Percentiles rank a stretch among this genome's conserved stretches.
These are phyloP conservation scores for Candida anglica DNA, from an alignment of 805 yeast species.

Conservation along the genomic window DNA sequence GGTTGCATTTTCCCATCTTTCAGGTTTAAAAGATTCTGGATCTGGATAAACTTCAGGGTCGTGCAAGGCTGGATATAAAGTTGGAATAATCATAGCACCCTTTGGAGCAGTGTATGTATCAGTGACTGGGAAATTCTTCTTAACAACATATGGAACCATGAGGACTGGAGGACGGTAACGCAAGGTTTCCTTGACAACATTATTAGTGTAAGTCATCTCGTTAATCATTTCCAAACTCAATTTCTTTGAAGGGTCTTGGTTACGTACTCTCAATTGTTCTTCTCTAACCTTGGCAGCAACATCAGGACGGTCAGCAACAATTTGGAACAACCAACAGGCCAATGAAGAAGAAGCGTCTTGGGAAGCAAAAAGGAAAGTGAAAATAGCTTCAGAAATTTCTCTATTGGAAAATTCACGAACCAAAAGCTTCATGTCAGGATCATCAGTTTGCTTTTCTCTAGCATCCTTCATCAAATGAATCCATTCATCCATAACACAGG, in stretches of 20 bases:
- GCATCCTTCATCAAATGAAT: constrained; percentile 79
- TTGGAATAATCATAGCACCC: constrained; percentile 96
- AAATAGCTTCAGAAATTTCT: constrained; percentile 94
- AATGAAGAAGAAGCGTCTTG: constrained; percentile 97
- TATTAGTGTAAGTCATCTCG: constrained; percentile 79
- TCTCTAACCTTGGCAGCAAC: constrained; percentile 80
- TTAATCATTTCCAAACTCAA: constrained; percentile 74
- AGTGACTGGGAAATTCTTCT: constrained; percentile 79
- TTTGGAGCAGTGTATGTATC: constrained; percentile 88
- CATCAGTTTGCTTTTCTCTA: constrained; percentile 44
- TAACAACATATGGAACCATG: constrained; percentile 96
- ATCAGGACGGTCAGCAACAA: constrained; percentile 93
- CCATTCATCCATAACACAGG: constrained; percentile 97
- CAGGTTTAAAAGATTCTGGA: constrained; percentile 94
- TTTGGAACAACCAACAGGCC: constrained; percentile 97
- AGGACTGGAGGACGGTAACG: constrained; percentile 96
- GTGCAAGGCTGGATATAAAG: constrained; percentile 91
- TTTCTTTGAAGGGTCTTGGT: constrained; percentile 62
- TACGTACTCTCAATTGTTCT: constrained; percentile 84
- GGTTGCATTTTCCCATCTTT: constrained; percentile 87
- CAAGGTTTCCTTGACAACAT: constrained; percentile 88
- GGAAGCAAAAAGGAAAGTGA: constrained; percentile 94
- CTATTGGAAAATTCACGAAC: constrained; percentile 82
- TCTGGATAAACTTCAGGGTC: constrained; percentile 95
- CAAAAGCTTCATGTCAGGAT: constrained; percentile 51